Conservation (phyloP, 208 protist species). For the Wallacemonas sp. region DNA sequence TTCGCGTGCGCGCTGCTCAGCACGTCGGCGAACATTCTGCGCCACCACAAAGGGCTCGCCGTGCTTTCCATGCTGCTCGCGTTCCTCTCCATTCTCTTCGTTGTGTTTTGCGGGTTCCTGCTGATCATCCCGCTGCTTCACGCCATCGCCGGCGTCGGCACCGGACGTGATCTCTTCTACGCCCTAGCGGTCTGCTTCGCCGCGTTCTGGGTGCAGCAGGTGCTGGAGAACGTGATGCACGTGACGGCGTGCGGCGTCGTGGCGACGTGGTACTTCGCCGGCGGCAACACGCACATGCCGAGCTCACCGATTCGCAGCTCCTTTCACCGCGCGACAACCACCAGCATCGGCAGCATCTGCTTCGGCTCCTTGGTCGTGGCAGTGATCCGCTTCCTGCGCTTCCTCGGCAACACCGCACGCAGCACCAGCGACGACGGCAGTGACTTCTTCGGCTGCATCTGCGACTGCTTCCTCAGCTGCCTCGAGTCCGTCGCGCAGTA, state of each 20-base stretch:
- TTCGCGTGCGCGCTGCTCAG: slow-evolving; percentile 54
- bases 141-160: slow-evolving; percentile 20
- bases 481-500: slow-evolving; percentile 69
- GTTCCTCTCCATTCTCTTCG: slow-evolving; percentile 27
- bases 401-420: slow-evolving; percentile 30
- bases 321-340: slow-evolving; percentile 73
- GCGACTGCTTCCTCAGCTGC: slow-evolving; percentile 50
- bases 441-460: slow-evolving; percentile 57
- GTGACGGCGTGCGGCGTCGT: slow-evolving; percentile 72
- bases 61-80: slow-evolving; percentile 30
- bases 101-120: slow-evolving; percentile 25
- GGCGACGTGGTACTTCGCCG: slow-evolving; percentile 89
- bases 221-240: slow-evolving; percentile 64
- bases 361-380: slow-evolving; percentile 85
- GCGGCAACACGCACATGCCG: slow-evolving; percentile 53
- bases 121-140: slow-evolving; percentile 29
- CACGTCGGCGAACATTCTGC: slow-evolving; percentile 36
- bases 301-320: slow-evolving; percentile 45
- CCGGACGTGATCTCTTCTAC: slow-evolving; percentile 17
- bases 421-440: slow-evolving; percentile 20
- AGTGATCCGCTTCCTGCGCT: slow-evolving; percentile 60
- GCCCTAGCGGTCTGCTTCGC: slow-evolving; percentile 30
- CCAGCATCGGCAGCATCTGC: slow-evolving; percentile 87
- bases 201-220: slow-evolving; percentile 72
- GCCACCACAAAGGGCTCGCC: slow-evolving; percentile 44